Base-by-base conservation (phyloP, 148 eudicot genomes). In the Dianthus caryophyllus region DNA sequence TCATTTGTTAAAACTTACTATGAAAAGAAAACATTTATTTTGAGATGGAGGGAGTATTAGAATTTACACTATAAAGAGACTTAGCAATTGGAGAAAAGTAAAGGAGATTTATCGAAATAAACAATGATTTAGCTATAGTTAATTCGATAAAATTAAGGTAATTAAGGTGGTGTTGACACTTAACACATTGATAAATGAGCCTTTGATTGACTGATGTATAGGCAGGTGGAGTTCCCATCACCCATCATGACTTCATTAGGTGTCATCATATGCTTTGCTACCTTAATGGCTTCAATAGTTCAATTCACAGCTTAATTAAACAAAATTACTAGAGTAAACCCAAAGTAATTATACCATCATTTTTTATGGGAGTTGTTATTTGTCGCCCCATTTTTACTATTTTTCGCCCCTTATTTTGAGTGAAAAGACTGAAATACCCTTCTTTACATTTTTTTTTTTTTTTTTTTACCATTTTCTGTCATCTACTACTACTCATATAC, bases 141-240 rank as follows among this genome's bases (percentile, higher is more conserved):
- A 63, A 63, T 39, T 26, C 18, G 56, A 49, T 25, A 50, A 26
- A 53, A 63, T 48, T 75, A 64, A 33, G 53, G 67, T 48, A 20
- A 75, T 70, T 71, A 58, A 65, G 39, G 29, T 51, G 38, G 49
- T 57, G 75, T 65, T 70, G 75, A 76, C 71, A 59, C 67, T 65
- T 65, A 65, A 71, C 71, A 76, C 57, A 53, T 50, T 51, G 55
- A 71, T 52, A 59, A 71, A n/a, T 52, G 53, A 58, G 79, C 65
- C 73, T 69, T 62, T 44, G 57, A 75, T 67, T 68, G 77, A 75
- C 78, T 65, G 61, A 53, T 58, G 73, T 62, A 60, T 15, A 41
- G 17, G 43, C 26, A 20, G 49, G 49, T 73, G 62, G 64, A 64
- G 69, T 69, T 26, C 66, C 67, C 67, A 74, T 74, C 79, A 75